Evolutionary conservation across 495 filamentous ascomycete species (phyloP).

Genomic region (Penicillium crystallinum): DNA sequence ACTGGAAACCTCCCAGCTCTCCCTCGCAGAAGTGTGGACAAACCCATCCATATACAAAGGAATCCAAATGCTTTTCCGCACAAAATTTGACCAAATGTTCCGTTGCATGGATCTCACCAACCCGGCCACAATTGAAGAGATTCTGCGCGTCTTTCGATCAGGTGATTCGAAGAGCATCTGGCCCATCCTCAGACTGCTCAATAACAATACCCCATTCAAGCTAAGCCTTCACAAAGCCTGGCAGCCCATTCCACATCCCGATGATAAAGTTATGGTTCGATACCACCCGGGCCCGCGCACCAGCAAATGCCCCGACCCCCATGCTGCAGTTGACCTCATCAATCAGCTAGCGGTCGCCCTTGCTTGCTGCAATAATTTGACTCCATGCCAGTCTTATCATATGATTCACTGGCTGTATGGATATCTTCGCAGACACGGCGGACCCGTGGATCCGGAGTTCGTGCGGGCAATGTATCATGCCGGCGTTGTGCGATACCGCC

Average conservation of each 20-base stretch:
- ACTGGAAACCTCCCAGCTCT: constrained; percentile 27
- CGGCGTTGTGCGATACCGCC: constrained; percentile 37
- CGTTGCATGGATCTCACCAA: constrained; percentile 33
- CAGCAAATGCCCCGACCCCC: constrained; percentile 29
- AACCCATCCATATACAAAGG: constrained; percentile 25
- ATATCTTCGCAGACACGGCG: constrained; percentile 32
- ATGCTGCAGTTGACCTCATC: constrained; percentile 34
- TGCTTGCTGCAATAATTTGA: constrained; percentile 28
- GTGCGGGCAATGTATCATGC: constrained; percentile 45
- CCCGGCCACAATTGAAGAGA: constrained; percentile 24
- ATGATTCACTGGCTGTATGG: constrained; percentile 39
- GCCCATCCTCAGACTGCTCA: constrained; percentile 33
- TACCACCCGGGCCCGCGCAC: constrained; percentile 24
- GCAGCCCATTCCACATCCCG: constrained; percentile 23
- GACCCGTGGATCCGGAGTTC: constrained; percentile 35
- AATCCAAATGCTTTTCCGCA: constrained; percentile 20
- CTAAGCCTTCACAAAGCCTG: constrained; percentile 33
- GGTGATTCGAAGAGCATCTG: constrained; percentile 31
- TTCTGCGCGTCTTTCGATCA: constrained; percentile 26
- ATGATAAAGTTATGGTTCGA: constrained; percentile 27
- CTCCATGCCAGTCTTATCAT: constrained; percentile 31
- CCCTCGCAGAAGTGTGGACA: constrained; percentile 30
- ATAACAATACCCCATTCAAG: constrained; percentile 37
- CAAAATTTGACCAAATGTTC: constrained; percentile 28
- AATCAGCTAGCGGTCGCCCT: constrained; percentile 35